phyloP scores from a whole-genome alignment of 352 stramenopile genomes.

The Pythium sukuiense region DNA sequence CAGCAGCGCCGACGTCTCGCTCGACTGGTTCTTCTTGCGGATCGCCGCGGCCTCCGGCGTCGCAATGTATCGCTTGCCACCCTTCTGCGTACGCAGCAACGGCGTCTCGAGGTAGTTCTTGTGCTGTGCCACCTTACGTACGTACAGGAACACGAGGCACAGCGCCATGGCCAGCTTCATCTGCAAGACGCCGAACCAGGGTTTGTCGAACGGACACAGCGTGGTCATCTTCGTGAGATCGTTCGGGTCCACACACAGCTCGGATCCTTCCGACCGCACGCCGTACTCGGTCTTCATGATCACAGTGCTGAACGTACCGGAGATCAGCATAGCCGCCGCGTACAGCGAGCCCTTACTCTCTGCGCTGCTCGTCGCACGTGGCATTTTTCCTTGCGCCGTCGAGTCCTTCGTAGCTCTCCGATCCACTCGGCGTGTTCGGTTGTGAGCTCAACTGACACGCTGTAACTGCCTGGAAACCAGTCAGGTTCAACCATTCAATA shows the following conservation, averaged over 20 bases:
- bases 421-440: slow-evolving; percentile 5
- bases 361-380: slow-evolving; percentile 6
- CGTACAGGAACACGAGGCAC: slow-evolving; percentile 75
- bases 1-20: slow-evolving; percentile 41
- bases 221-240: slow-evolving; percentile 34
- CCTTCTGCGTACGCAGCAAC: slow-evolving; percentile 63
- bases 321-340: slow-evolving; percentile 68
- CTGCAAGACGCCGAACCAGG: slow-evolving; percentile 83
- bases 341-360: slow-evolving; percentile 51
- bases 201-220: slow-evolving; percentile 82
- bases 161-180: slow-evolving; percentile 86
- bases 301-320: slow-evolving; percentile 82
- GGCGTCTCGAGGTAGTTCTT: slow-evolving; percentile 69
- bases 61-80: slow-evolving; percentile 57
- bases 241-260: slow-evolving; percentile 49
- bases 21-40: slow-evolving; percentile 44
- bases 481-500: slow-evolving; percentile 8
- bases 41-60: slow-evolving; percentile 43
- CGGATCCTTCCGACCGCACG: slow-evolving; percentile 50
- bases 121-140: slow-evolving; percentile 55
- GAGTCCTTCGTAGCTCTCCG: background rate
- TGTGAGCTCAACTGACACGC: slow-evolving; percentile 6
- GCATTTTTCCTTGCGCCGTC: background rate
- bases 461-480: slow-evolving; percentile 9
- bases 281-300: slow-evolving; percentile 87